Base-by-base conservation (phyloP, 768 basidiomycete species). In the Lentinus tigrinus region DNA sequence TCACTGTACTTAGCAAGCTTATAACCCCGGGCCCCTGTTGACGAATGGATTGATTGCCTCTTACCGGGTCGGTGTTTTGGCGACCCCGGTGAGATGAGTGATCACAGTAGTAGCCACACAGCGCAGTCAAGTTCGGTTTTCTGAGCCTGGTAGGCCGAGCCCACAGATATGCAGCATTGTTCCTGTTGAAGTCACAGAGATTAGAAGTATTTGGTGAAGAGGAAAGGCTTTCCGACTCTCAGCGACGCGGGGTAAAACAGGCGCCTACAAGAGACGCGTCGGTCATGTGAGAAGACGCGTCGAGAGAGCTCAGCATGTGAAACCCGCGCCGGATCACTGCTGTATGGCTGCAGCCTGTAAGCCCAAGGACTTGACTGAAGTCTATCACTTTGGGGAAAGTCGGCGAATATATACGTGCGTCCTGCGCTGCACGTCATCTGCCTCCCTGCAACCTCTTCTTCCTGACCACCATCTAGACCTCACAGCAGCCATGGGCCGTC, bases 401-500 rank as follows among this genome's bases (percentile, higher is more conserved):
- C 31, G 31, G 31, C 6, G 27, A 42, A 60, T 60, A 60, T 52
- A 56, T 56, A 60, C 54, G 36, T 27, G 24, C 14, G 4, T 23
- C 10, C 23, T 10, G 19, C 6, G 51, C 19, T 24, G 16, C 21
- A 52, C 23, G 39, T 52, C 43, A 24, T 47, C 52, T 27, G 24
- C 9, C 31, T 17, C 31, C 13, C 43, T 5, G n/a, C n/a, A n/a
- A n/a, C 14, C 31, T 26, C 23, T 37, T 43, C 61, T 40, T 31
- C 19, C 44, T 34, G 23, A 40, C 43, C 47, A 48, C 28, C 27
- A 11, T 1, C 31, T 27, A 40, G 24, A 26, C 16, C 6, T 31
- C 37, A 26, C 14, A 23, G 16, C 23, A 44, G 46, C 38, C 21
- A 70, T 70, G 69, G 69, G 69, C 43, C 61, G 62, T 23, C 64